Percentiles rank a stretch among this genome's conserved stretches.
Conservation (phyloP, 768 basidiomycete species). For the Baorangia bicolor region DNA sequence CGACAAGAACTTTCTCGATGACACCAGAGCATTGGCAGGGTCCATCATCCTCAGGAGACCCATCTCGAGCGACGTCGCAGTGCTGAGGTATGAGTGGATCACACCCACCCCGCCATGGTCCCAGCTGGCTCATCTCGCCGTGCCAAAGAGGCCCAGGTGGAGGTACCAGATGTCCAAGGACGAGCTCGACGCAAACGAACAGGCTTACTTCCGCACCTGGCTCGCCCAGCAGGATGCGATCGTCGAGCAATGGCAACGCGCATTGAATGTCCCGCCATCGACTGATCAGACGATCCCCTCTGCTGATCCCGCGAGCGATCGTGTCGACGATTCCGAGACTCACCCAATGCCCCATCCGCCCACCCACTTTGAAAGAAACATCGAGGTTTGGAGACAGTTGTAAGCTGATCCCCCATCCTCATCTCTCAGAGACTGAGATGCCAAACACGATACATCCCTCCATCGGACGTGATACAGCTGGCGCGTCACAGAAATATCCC, state of each 20-base stretch:
- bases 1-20: constrained; percentile 56
- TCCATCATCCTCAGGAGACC: constrained; percentile 55
- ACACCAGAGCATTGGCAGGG: constrained; percentile 56
- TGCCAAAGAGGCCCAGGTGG: constrained; percentile 83
- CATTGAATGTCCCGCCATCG: constrained; percentile 5
- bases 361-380: constrained; percentile 83
- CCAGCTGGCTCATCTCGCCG: constrained; percentile 4
- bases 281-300: constrained; percentile 4
- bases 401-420: constrained; percentile 38
- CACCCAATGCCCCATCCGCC: constrained; percentile 57
- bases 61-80: constrained; percentile 40
- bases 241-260: constrained; percentile 51
- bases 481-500: constrained; percentile 90
- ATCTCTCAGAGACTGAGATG: background rate
- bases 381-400: constrained; percentile 96
- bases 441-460: background rate
- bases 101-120: background rate
- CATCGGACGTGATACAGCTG: constrained; percentile 51
- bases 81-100: constrained; percentile 31
- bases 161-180: constrained; percentile 81
- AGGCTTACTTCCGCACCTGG: constrained; percentile 82
- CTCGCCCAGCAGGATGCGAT: constrained; percentile 58
- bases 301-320: background rate
- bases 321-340: constrained; percentile 16
- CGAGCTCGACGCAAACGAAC: constrained; percentile 89